Percentiles rank a stretch among this genome's conserved stretches.
phyloP scores from a whole-genome alignment of 1,284 basidiomycete species.

The Cutaneotrichosporon cutaneum region DNA sequence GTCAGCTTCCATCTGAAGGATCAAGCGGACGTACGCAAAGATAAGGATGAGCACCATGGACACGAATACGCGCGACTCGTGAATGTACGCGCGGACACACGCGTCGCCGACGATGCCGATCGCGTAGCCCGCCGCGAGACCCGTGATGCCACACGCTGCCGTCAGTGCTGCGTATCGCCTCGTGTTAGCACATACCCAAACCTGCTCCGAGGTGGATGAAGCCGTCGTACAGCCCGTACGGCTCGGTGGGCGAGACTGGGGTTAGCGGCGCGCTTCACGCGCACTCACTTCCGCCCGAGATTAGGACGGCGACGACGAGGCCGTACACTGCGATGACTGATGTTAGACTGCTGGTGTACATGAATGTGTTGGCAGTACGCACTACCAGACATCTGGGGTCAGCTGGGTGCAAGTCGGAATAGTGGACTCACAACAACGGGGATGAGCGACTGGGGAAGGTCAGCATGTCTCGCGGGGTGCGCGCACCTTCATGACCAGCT shows the following conservation, averaged over 20 bases:
- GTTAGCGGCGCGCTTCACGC: conserved; percentile 25
- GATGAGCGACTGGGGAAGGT: conserved; percentile 54
- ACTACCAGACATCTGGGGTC: conserved; percentile 68
- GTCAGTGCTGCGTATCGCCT: background rate
- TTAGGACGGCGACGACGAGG: conserved; percentile 63
- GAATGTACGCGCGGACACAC: conserved; percentile 58
- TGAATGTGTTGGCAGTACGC: conserved; percentile 37
- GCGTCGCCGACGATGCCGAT: conserved; percentile 95
- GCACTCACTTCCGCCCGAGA: conserved; percentile 62
- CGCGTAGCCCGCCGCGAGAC: conserved; percentile 95
- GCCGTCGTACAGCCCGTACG: conserved; percentile 66
- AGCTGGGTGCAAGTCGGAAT: background rate
- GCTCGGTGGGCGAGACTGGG: conserved; percentile 62
- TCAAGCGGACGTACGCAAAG: conserved; percentile 52
- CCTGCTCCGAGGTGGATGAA: conserved; percentile 95
- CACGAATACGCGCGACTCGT: conserved; percentile 69
- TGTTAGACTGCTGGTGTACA: conserved; percentile 14
- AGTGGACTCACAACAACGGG: conserved; percentile 58
- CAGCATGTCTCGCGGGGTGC: background rate
- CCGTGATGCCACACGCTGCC: conserved; percentile 55
- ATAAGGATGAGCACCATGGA: conserved; percentile 62
- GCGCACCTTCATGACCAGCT: conserved; percentile 93
- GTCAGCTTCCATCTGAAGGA: background rate
- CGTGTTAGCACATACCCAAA: conserved; percentile 54
- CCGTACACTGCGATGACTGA: conserved; percentile 58